Conservation (phyloP, 2,329 filamentous ascomycete species). For the Fusarium dimerum region DNA sequence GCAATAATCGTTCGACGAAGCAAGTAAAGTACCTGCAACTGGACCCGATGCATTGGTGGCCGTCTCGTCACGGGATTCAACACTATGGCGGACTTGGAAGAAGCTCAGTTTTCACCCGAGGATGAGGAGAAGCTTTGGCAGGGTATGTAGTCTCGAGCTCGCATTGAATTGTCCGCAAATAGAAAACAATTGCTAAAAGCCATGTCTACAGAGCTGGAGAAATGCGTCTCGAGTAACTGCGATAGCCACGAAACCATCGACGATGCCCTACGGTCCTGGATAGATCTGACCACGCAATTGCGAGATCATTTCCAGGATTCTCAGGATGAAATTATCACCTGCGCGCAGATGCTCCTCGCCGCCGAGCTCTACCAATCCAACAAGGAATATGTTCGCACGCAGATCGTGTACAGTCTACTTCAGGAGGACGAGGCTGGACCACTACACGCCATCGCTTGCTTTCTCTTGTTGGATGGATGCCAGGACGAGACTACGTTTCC, state of each 20-base stretch:
- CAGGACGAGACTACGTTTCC: constrained; percentile 76
- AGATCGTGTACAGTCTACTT: constrained; percentile 88
- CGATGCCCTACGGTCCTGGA: constrained; percentile 80
- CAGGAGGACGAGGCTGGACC: constrained; percentile 82
- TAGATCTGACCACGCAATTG: constrained; percentile 74
- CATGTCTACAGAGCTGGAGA: constrained; percentile 45
- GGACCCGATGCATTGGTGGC: constrained; percentile 39
- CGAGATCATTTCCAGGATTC: constrained; percentile 74
- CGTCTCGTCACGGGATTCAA: constrained; percentile 28
- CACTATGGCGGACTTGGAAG: constrained; percentile 64
- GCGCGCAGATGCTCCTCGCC: constrained; percentile 75
- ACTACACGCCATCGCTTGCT: constrained; percentile 80
- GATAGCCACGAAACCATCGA: constrained; percentile 67
- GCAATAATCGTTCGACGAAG: constrained; percentile 7
- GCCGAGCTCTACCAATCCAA: constrained; percentile 74
- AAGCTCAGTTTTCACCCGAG: constrained; percentile 64
- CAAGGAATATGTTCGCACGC: constrained; percentile 83
- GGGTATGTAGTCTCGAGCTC: constrained; percentile 51
- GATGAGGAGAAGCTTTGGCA: constrained; percentile 88
- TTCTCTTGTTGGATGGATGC: constrained; percentile 85
- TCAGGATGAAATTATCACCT: constrained; percentile 78
- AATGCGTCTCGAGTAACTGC: constrained; percentile 49
- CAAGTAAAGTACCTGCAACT: constrained; percentile 7
- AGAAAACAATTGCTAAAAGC: constrained; percentile 13
- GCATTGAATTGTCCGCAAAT: constrained; percentile 4